phyloP scores from a whole-genome alignment of 148 eudicot species.

The Selenicereus undatus region DNA sequence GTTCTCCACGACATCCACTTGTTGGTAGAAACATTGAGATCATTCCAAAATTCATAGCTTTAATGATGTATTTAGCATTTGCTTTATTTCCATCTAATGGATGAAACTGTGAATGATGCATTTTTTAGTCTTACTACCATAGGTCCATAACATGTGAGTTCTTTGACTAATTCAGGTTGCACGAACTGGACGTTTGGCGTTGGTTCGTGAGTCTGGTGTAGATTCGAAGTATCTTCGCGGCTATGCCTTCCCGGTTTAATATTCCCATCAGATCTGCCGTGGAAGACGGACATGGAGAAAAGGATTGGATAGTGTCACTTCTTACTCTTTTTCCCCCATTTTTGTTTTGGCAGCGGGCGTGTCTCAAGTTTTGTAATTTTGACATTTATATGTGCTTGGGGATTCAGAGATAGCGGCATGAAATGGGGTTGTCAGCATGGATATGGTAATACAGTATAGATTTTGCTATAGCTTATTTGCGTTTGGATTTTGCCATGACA shows the following conservation, averaged over 20 bases:
- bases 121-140: neutral
- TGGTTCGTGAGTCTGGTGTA: slow-evolving; percentile 80
- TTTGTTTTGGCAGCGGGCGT: neutral
- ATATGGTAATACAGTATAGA: too few species aligned
- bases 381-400: neutral
- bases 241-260: slow-evolving; percentile 64
- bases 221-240: slow-evolving; percentile 84
- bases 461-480: neutral
- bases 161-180: slow-evolving; percentile 48
- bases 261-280: neutral
- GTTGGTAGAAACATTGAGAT: neutral
- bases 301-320: neutral
- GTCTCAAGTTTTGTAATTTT: neutral
- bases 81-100: neutral
- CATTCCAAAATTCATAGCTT: neutral
- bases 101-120: neutral
- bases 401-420: neutral
- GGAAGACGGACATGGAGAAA: too few species aligned
- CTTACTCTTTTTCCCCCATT: too few species aligned
- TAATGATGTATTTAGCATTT: neutral
- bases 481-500: neutral
- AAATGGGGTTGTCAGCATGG: neutral
- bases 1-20: neutral
- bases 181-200: slow-evolving; percentile 69
- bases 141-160: neutral